Evolutionary conservation across 345 rosid genomes (phyloP), one percentile per base, ranked within the genome.

Genomic region (Eucalyptus erythrocorys): DNA sequence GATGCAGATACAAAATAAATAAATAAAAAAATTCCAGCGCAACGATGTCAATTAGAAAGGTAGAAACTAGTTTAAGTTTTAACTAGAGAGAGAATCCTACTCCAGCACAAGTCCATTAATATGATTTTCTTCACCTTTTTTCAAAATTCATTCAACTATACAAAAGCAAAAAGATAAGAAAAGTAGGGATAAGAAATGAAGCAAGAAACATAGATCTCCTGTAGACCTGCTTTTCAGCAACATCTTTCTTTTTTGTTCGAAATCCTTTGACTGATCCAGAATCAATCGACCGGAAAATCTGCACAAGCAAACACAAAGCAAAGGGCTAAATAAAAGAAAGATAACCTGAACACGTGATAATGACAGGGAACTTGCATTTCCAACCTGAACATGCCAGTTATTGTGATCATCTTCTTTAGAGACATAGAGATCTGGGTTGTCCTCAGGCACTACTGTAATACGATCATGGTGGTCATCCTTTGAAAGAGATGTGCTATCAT

Each of bases 301-400:
- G 90, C 88, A 89, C 86, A 91, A 86, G 88, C 42, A 61, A 49
- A 30, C 79, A 87, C 14, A 43, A 48, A 85, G 48, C 43, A 57
- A 45, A 47, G 81, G 45, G 48, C 24, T 48, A 88, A 84, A 59
- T 9, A 68, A 71, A 49, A 64, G 26, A 48, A 88, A 10, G 24
- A 16, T n/a, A 34, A 42, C 8, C 3, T 87, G 51, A 13, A 76
- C 48, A 64, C 42, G 45, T 8, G 30, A 82, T n/a, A 6, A n/a
- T 6, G 19, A 49, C 61, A 19, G 7, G 76, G 86, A 45, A 87
- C 64, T 64, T 50, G n/a, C 45, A 85, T 32, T 34, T 85, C 51
- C 88, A 79, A 97, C 99, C 99, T 97, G 99, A 88, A 92, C 96
- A 91, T 96, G 96, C 99, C 99, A 97, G 87, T 91, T 93, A 64